Base-by-base conservation (phyloP, 2,329 filamentous ascomycete genomes). In the Cadophora sp. region DNA sequence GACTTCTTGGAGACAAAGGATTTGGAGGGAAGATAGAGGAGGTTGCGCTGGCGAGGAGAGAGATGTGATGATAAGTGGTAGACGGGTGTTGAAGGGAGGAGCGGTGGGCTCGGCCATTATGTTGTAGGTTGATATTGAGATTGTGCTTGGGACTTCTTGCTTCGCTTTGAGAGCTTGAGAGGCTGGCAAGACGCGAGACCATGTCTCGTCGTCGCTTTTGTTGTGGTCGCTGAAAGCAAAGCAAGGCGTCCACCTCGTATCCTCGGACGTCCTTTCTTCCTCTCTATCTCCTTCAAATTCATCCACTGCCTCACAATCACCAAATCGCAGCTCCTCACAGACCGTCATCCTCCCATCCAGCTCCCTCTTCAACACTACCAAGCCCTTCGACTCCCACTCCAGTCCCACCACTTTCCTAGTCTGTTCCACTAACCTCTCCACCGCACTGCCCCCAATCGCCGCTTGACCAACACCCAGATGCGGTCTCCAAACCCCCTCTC, bases 401-500 rank as follows among this genome's bases (percentile, higher is more conserved):
- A 88, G 26, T 0, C 77, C 69, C 0, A 85, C 82, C 19, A 90
- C 71, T 6, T 84, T 75, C 2, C 79, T 77, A 4, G 83, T 82
- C 72, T 90, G 89, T 24, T 84, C 79, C 4, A 87, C 68, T 5
- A 89, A 76, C 8, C 83, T 79, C 68, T 86, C 83, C n/a, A 82
- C 77, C 22, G 81, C 79, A 19, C 11, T 77, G 4, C 79, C 75
- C 11, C 79, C 72, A 29, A 86, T 81, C 46, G 84, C 81, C 51
- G 82, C 86, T 73, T 91, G 88, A 0, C 85, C 89, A 27, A 91
- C 78, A 0, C 87, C 91, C 77, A 91, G 77, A 75, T 91, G 88
- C 26, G 71, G 68, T 37, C 69, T 59, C 53, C 69, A 72, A 12
- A 34, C 65, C 12, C 71, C 70, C 62, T 73, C 71, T 61, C 64